Evolutionary conservation across 2,329 filamentous ascomycete genomes (phyloP), one percentile per base, ranked within the genome.

Genomic region (Exophiala calicioides): DNA sequence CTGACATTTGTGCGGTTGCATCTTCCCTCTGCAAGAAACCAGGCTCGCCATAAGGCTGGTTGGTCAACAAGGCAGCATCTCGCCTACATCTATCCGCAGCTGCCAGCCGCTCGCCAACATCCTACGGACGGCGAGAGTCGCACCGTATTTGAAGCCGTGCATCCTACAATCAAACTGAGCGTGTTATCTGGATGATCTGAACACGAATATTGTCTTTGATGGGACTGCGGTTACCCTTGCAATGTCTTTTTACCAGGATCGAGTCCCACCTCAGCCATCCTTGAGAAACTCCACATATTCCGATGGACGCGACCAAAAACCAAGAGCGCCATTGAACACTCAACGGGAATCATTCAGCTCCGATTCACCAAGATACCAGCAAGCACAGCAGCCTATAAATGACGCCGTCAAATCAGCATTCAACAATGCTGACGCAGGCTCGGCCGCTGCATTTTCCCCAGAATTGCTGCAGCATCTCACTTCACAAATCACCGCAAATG

Each of bases 401-500:
- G 77, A 80, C 57, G 79, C 78, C 24, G 75, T 82, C 55, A 75
- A 71, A 56, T 74, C 74, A 52, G 78, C 78, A 7, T 78, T 80
- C 50, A 69, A 77, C 56, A 72, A 73, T 40, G 69, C 74, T 8
- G 69, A 76, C 29, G 48, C 48, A 30, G 65, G 71, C 6, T 67
- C 73, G 6, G 70, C 69, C 47, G 46, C 45, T 16, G 71, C 74
- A 29, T 66, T 85, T 9, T 76, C 81, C 40, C 80, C 80, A 2
- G 77, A 81, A 5, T 68, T 85, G 16, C 73, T 85, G 39, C 75
- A 78, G 36, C 76, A 81, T 51, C 80, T 84, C 55, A 60, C 58
- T 5, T 55, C 58, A 21, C 76, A 81, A 53, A 81, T 84, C 55
- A 82, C 78, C 1, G 74, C 75, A 44, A 76, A 70, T 45, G 75